Evolutionary conservation across 495 filamentous ascomycete genomes (phyloP).

Genomic region (Xylaria curta): DNA sequence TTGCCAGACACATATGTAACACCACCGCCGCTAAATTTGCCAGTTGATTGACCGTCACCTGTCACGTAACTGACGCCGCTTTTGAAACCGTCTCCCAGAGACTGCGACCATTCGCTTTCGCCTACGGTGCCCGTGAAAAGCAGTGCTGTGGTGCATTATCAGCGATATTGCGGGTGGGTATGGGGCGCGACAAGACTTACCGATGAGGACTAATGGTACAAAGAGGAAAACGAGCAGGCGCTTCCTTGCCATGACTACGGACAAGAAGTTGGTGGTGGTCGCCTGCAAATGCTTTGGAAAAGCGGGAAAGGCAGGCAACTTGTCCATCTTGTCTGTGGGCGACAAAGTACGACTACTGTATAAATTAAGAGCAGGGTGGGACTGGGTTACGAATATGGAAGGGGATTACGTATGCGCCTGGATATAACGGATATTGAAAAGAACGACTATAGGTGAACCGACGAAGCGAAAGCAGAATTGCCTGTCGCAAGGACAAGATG

Average conservation of each 20-base stretch:
- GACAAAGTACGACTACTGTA: background rate
- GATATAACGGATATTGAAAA: slow-evolving; percentile 20
- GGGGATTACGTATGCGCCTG: slow-evolving; percentile 17
- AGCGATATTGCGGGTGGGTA: background rate
- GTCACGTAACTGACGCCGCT: slow-evolving; percentile 42
- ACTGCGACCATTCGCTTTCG: slow-evolving; percentile 43
- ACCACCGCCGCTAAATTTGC: slow-evolving; percentile 17
- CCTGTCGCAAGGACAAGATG: slow-evolving; percentile 24
- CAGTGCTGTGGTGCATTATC: slow-evolving; percentile 25
- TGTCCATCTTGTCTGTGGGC: slow-evolving; percentile 31
- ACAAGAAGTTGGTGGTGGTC: slow-evolving; percentile 31
- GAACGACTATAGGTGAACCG: slow-evolving; percentile 25
- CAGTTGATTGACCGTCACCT: slow-evolving; percentile 35
- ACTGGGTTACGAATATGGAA: slow-evolving; percentile 9
- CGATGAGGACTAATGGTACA: slow-evolving; percentile 39
- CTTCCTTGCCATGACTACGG: slow-evolving; percentile 41
- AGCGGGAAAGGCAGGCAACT: slow-evolving; percentile 31
- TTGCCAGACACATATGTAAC: slow-evolving; percentile 26
- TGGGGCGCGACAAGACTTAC: slow-evolving; percentile 20
- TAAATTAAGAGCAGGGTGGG: slow-evolving; percentile 15
- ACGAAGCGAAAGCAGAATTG: slow-evolving; percentile 9
- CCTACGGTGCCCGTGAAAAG: slow-evolving; percentile 39
- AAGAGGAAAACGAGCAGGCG: slow-evolving; percentile 40
- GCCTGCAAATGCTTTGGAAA: slow-evolving; percentile 27
- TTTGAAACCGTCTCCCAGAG: slow-evolving; percentile 39